A percentile compares a stretch with the other conserved stretches of the same genome.
phyloP scores from a whole-genome alignment of 495 filamentous ascomycete genomes.

The Aspergillus mulundensis region DNA sequence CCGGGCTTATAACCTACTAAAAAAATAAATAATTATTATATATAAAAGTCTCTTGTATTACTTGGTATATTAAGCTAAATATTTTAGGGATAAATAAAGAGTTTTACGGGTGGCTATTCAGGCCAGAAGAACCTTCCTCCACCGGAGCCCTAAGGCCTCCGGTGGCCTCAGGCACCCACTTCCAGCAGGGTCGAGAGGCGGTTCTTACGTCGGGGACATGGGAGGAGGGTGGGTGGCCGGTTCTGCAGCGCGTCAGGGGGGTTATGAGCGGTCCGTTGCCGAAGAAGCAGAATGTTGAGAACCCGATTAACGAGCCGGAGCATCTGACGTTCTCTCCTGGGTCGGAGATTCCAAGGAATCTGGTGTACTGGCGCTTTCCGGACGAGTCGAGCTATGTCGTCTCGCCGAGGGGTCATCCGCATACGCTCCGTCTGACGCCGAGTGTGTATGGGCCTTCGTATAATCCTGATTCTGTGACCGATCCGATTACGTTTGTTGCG shows the following conservation, averaged over 20 bases:
- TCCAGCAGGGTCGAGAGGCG: slow-evolving; percentile 55
- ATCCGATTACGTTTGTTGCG: slow-evolving; percentile 14
- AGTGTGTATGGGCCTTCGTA: slow-evolving; percentile 5
- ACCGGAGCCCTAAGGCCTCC: too few species aligned
- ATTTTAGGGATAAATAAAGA: too few species aligned
- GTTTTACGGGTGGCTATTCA: too few species aligned
- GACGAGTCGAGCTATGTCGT: slow-evolving; percentile 1
- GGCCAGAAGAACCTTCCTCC: too few species aligned
- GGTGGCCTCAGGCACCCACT: too few species aligned
- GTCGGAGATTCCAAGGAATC: slow-evolving; percentile 6
- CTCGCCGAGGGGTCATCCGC: slow-evolving; percentile 9
- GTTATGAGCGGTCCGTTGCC: slow-evolving; percentile 12
- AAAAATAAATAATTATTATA: too few species aligned
- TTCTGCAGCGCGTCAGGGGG: slow-evolving; percentile 25
- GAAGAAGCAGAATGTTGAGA: neutral
- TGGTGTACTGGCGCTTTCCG: slow-evolving; percentile 16
- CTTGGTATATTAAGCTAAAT: too few species aligned
- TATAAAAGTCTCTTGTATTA: too few species aligned
- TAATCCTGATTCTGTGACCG: neutral
- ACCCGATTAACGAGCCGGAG: slow-evolving; percentile 4
- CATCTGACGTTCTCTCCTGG: slow-evolving; percentile 9
- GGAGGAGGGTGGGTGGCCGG: slow-evolving; percentile 30
- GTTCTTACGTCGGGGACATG: slow-evolving; percentile 52
- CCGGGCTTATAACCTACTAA: too few species aligned
- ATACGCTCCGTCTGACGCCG: slow-evolving; percentile 12